Conservation (phyloP, 108 stramenopile species). For the Ochromonas danica region DNA sequence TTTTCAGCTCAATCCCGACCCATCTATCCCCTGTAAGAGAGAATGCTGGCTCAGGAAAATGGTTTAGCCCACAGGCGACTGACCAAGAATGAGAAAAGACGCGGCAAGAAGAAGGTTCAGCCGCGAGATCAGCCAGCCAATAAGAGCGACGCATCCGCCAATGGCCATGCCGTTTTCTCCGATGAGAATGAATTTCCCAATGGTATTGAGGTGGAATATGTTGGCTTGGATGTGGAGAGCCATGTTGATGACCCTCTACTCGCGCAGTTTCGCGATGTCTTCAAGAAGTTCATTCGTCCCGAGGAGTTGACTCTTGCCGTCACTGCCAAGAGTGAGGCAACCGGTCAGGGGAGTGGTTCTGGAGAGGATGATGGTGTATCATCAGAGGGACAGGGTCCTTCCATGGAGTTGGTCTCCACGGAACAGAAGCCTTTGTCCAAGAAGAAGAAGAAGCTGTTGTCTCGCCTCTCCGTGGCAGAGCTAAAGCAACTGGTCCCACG, state of each 20-base stretch:
- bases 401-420: constrained; percentile 39
- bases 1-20: too few species aligned
- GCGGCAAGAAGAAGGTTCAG: constrained; percentile 43
- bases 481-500: constrained; percentile 74
- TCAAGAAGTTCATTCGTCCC: constrained; percentile 45
- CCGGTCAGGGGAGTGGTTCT: constrained; percentile 36
- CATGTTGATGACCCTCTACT: constrained; percentile 33
- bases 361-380: constrained; percentile 41
- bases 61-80: too few species aligned
- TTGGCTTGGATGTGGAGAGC: not conserved
- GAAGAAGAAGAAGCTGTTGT: constrained; percentile 74
- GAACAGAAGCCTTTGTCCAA: constrained; percentile 61
- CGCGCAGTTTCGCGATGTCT: constrained; percentile 50
- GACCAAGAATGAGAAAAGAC: constrained; percentile 53
- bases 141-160: not conserved
- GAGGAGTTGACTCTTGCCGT: constrained; percentile 42
- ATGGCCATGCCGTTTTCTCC: not conserved
- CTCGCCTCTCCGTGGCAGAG: constrained; percentile 86
- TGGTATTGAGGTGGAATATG: not conserved
- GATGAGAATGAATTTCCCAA: not conserved
- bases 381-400: constrained; percentile 51
- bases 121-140: constrained; percentile 4
- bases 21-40: too few species aligned
- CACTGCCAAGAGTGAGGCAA: constrained; percentile 35
- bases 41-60: too few species aligned